Conservation (phyloP, 1,139 yeast genomes). For the Wickerhamomyces sp. region DNA sequence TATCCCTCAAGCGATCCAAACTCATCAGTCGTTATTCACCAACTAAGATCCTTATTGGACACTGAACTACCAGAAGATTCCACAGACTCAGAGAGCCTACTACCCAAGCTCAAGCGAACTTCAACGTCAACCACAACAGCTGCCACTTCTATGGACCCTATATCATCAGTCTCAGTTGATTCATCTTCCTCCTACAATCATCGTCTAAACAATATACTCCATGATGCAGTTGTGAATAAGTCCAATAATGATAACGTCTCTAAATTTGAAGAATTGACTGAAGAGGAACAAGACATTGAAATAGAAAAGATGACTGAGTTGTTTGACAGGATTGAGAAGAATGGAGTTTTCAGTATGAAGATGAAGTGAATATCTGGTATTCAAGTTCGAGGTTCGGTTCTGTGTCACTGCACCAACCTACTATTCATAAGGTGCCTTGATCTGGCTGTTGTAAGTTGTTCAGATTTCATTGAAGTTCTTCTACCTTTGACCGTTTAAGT, state of each 20-base stretch:
- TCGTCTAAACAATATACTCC: neutral
- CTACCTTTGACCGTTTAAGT: no score
- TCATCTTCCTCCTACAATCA: neutral
- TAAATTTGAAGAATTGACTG: conserved; percentile 33
- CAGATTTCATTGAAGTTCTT: no score
- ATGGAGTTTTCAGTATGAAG: conserved; percentile 41
- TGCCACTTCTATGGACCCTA: no score
- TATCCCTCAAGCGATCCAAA: conserved; percentile 13
- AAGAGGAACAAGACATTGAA: conserved; percentile 50
- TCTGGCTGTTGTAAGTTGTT: no score
- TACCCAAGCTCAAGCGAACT: no score
- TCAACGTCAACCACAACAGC: no score
- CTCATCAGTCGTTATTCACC: conserved; percentile 8
- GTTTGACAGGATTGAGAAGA: conserved; percentile 45
- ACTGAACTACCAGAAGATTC: neutral
- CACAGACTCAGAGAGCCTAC: no score
- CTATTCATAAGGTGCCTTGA: no score
- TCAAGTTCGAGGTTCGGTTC: no score
- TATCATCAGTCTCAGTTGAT: no score
- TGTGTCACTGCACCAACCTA: no score
- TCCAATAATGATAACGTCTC: conserved; percentile 5
- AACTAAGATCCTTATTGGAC: conserved; percentile 1
- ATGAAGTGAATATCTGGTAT: conserved; percentile 17
- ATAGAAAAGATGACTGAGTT: conserved; percentile 46
- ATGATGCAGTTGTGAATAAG: neutral